Conservation (phyloP, 257 asterid genomes). For the Nicotiana knightiana region DNA sequence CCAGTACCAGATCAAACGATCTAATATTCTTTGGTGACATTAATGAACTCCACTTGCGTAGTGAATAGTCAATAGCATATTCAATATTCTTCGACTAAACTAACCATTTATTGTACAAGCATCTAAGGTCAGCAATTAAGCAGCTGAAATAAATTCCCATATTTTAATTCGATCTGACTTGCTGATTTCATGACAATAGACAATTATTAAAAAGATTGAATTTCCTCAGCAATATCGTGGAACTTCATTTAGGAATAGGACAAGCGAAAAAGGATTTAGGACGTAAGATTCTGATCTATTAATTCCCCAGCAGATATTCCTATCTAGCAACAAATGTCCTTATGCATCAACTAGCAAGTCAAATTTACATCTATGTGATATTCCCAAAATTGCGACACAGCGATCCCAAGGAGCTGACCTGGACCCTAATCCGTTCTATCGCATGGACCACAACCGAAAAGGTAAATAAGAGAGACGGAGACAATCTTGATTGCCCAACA, state of each 20-base stretch:
- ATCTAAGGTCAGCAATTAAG: background rate
- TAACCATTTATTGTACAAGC: background rate
- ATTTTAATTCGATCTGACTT: background rate
- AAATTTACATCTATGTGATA: background rate
- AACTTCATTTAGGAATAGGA: background rate
- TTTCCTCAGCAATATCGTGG: background rate
- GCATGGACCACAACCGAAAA: background rate
- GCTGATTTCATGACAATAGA: background rate
- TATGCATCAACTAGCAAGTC: background rate
- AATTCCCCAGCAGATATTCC: background rate
- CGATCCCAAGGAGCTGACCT: background rate
- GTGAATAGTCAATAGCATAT: background rate
- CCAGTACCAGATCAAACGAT: background rate
- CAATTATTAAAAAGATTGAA: background rate
- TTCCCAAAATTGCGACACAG: background rate
- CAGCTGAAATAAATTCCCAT: background rate
- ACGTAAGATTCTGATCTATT: background rate
- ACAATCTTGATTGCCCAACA: background rate
- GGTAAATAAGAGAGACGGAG: background rate
- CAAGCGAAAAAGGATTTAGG: background rate
- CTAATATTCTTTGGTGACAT: background rate
- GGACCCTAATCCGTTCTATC: background rate
- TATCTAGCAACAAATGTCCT: background rate
- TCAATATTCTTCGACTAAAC: background rate
- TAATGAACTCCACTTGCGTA: background rate